Percentiles rank a stretch among this genome's conserved stretches.
phyloP scores from a whole-genome alignment of 768 basidiomycete species.

The Mycena kentingensis region DNA sequence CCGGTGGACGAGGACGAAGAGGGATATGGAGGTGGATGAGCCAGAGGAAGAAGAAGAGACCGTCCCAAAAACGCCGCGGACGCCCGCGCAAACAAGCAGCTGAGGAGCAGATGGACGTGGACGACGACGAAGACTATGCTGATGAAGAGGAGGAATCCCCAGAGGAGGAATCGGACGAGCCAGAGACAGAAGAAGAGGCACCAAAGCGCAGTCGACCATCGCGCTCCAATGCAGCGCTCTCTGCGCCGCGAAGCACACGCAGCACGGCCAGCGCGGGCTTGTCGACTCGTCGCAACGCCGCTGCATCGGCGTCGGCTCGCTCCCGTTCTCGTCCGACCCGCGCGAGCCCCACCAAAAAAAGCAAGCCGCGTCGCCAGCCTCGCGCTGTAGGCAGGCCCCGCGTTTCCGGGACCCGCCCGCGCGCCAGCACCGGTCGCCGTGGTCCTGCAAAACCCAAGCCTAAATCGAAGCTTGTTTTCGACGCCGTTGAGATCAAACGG shows the following conservation, averaged over 20 bases:
- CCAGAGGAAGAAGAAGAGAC: background rate
- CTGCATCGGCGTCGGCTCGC: too few relatives aligned
- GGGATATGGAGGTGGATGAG: background rate
- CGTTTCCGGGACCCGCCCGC: background rate
- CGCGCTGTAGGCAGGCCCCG: background rate
- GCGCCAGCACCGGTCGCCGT: background rate
- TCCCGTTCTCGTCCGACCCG: too few relatives aligned
- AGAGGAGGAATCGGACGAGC: background rate
- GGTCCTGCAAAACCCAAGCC: background rate
- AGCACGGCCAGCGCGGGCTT: too few relatives aligned
- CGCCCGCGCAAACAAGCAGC: too few relatives aligned
- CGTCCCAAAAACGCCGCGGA: too few relatives aligned
- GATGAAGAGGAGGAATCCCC: background rate
- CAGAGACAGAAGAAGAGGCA: background rate
- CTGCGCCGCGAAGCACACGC: too few relatives aligned
- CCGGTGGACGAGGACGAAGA: background rate
- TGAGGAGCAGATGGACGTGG: too few relatives aligned
- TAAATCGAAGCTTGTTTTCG: conserved; percentile 11
- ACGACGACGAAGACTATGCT: too few relatives aligned
- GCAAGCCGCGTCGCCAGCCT: too few relatives aligned
- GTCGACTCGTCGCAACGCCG: too few relatives aligned
- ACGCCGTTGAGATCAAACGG: conserved; percentile 14
- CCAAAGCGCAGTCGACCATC: background rate
- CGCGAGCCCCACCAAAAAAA: too few relatives aligned
- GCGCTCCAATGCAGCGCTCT: too few relatives aligned